These are phyloP conservation scores for Platanthera zijinensis DNA, from an alignment of 106 monocot species.

Conservation along the genomic window DNA sequence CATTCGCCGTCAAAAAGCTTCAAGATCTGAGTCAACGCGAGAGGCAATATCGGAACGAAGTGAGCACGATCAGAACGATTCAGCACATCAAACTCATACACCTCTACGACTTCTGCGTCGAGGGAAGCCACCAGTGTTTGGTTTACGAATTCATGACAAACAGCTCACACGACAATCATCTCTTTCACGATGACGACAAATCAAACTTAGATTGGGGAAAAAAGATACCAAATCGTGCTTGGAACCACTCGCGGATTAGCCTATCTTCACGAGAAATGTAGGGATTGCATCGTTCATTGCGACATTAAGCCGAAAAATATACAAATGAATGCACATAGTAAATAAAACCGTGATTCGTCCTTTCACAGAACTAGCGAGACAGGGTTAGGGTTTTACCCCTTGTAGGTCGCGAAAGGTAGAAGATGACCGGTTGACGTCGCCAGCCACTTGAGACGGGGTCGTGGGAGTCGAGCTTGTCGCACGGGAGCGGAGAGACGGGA, in stretches of 20 bases:
- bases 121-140: conserved; percentile 20
- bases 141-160: conserved; percentile 53
- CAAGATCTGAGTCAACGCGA: conserved; percentile 35
- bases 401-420: too few relatives aligned
- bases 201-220: conserved; percentile 22
- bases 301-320: conserved; percentile 17
- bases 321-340: too few relatives aligned
- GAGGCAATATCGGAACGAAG: conserved; percentile 45
- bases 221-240: conserved; percentile 26
- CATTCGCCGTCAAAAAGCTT: conserved; percentile 38
- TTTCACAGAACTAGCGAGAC: too few relatives aligned
- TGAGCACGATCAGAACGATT: conserved; percentile 37
- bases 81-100: conserved; percentile 47
- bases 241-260: conserved; percentile 34
- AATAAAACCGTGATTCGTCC: too few relatives aligned
- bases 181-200: conserved; percentile 13
- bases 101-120: conserved; percentile 42
- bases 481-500: too few relatives aligned
- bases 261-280: conserved; percentile 48
- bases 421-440: too few relatives aligned
- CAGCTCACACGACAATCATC: conserved; percentile 30
- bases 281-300: conserved; percentile 20
- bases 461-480: too few relatives aligned
- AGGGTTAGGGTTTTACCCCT: too few relatives aligned
- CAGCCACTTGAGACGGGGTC: too few relatives aligned